Percentiles rank a stretch among this genome's conserved stretches.
Evolutionary conservation across 352 stramenopile species (phyloP).

Genomic region (Pythium dissimile): DNA sequence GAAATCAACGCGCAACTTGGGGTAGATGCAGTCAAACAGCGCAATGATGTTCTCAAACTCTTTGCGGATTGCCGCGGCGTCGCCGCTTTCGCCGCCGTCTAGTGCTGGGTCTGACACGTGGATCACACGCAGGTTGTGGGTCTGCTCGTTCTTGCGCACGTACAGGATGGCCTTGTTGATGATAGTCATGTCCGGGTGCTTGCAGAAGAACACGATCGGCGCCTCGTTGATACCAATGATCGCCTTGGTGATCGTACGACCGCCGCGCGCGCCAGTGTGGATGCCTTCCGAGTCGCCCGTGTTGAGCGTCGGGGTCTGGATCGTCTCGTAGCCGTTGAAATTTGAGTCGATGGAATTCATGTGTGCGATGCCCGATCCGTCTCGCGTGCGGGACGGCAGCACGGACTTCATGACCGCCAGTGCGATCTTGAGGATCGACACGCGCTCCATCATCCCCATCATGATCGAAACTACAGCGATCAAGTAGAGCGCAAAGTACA

Average conservation of each 20-base stretch:
- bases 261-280: conserved; percentile 53
- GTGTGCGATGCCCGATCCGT: background rate
- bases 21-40: conserved; percentile 88
- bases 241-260: conserved; percentile 52
- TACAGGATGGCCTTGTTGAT: conserved; percentile 94
- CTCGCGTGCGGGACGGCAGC: conserved; percentile 37
- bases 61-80: background rate
- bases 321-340: background rate
- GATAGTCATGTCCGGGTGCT: conserved; percentile 76
- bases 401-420: conserved; percentile 60
- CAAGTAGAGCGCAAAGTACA: conserved; percentile 79
- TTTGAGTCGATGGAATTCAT: conserved; percentile 18
- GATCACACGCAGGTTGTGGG: conserved; percentile 85
- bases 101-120: conserved; percentile 41
- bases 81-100: conserved; percentile 28
- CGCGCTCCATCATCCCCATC: conserved; percentile 74
- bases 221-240: conserved; percentile 61
- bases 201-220: conserved; percentile 91
- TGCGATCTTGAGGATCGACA: conserved; percentile 63
- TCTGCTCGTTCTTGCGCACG: conserved; percentile 89
- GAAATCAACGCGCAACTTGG: conserved; percentile 89
- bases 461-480: conserved; percentile 60
- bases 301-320: background rate
- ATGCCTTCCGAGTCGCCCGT: conserved; percentile 14
- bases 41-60: conserved; percentile 47